Conservation (phyloP, 2,329 filamentous ascomycete species). For the Fusarium sp. region DNA sequence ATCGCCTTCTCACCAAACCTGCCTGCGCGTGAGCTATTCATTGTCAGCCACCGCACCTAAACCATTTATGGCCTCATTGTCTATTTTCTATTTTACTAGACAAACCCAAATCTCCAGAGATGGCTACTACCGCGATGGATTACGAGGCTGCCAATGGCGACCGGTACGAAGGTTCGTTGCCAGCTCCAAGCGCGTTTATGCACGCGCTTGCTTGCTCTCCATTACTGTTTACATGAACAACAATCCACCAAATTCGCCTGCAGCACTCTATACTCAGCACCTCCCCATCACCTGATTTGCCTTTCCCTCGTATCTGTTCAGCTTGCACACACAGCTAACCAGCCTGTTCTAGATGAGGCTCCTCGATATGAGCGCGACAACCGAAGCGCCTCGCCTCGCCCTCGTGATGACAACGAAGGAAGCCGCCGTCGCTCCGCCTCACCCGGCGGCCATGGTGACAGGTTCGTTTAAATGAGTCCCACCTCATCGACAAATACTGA, state of each 20-base stretch:
- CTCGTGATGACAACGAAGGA: slow-evolving; percentile 69
- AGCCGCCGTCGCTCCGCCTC: slow-evolving; percentile 70
- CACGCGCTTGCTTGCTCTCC: slow-evolving; percentile 24
- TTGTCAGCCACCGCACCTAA: slow-evolving; percentile 37
- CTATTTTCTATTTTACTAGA: slow-evolving; percentile 12
- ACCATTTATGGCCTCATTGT: slow-evolving; percentile 27
- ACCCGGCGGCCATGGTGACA: slow-evolving; percentile 59
- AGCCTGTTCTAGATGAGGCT: slow-evolving; percentile 62
- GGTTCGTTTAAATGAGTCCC: slow-evolving; percentile 30
- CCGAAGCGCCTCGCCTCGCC: slow-evolving; percentile 72
- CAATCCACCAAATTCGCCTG: slow-evolving; percentile 1
- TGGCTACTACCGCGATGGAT: slow-evolving; percentile 75
- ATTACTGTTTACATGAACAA: not conserved
- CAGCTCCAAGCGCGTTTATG: slow-evolving; percentile 15
- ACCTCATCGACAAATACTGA: slow-evolving; percentile 10
- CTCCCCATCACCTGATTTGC: not conserved
- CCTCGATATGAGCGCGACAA: slow-evolving; percentile 74
- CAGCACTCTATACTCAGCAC: not conserved
- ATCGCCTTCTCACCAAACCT: slow-evolving; percentile 35
- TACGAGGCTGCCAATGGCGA: slow-evolving; percentile 75
- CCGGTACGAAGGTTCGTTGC: slow-evolving; percentile 69
- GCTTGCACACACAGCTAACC: slow-evolving; percentile 14
- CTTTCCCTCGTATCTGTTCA: not conserved
- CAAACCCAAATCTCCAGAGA: slow-evolving; percentile 44
- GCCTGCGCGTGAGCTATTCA: slow-evolving; percentile 37